Evolutionary conservation across 2,329 filamentous ascomycete genomes (phyloP), one percentile per base, ranked within the genome.

Genomic region (Incumbomyces delicatus): DNA sequence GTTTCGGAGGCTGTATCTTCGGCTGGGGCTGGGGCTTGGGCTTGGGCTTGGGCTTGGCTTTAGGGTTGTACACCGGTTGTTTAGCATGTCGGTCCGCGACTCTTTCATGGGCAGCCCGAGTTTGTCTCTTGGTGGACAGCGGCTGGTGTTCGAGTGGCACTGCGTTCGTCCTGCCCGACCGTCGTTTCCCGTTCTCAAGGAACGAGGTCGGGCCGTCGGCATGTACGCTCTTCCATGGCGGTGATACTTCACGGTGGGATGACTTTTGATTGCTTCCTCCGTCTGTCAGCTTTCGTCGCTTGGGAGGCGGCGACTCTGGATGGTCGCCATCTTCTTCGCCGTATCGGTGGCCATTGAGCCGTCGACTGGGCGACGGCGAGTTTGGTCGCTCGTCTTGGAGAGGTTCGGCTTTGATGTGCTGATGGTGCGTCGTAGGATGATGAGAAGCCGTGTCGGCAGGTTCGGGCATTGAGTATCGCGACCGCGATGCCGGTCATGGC

Each of bases 161-260:
- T 16, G 61, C 49, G 57, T 74, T 77, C 44, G 76, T 75, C 56
- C 79, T 69, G 41, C 77, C 75, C 37, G 79, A 82, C 62, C 77
- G 78, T 50, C 79, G 70, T 54, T 72, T 72, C 33, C 79, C 79
- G 61, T 78, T 72, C 50, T 75, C 71, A 38, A 84, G 77, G 62
- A 94, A 89, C 1, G 85, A 84, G 2, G 90, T 92, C 17, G 92
- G 92, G 0, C 92, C 92, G 22, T 94, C 85, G 34, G 85, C 87
- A 49, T 77, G 77, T 52, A 85, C 77, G 60, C 80, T 86, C 70
- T 92, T 96, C 92, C 92, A 98, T 17, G 92, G 92, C 54, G 92
- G 92, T 53, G 90, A 96, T 34, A 63, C 56, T 38, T 64, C 61
- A 39, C 68, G 63, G n/a, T 67, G 62, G 20, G 63, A 65, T 17